A percentile compares a stretch with the other conserved stretches of the same genome.
Conservation (phyloP, 23 red algal species). For the Agarophyton chilense region DNA sequence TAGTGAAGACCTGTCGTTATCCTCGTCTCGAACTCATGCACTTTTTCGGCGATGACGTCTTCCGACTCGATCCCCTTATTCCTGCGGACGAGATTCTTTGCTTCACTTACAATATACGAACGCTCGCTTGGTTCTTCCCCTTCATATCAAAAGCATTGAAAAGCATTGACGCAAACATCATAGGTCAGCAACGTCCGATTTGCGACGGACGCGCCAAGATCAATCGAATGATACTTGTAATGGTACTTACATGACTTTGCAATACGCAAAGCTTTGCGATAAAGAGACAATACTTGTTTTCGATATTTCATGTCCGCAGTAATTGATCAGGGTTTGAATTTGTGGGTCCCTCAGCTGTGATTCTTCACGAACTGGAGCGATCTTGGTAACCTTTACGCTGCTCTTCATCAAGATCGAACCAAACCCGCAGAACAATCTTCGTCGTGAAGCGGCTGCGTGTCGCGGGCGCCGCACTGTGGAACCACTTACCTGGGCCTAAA, state of each 20-base stretch:
- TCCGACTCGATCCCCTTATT: conserved; percentile 10
- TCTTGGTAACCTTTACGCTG: too few relatives aligned
- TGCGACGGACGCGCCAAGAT: neutral
- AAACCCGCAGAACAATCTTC: too few relatives aligned
- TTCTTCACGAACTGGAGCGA: too few relatives aligned
- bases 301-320: conserved; percentile 4
- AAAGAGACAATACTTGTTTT: conserved; percentile 24
- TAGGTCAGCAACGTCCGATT: neutral
- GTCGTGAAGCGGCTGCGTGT: too few relatives aligned
- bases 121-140: conserved; percentile 42
- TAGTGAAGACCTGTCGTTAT: conserved; percentile 61
- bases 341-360: too few relatives aligned
- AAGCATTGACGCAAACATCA: neutral
- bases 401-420: too few relatives aligned
- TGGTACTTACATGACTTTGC: conserved; percentile 17
- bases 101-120: conserved; percentile 47
- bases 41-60: conserved; percentile 42
- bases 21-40: conserved; percentile 57
- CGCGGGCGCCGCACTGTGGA: too few relatives aligned
- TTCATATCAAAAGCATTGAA: neutral
- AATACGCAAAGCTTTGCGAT: conserved; percentile 3
- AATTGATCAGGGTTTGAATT: too few relatives aligned
- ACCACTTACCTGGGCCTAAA: too few relatives aligned
- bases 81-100: conserved; percentile 32
- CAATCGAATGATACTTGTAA: neutral